Evolutionary conservation across 768 basidiomycete species (phyloP).

Genomic region (Lentinula lateritia): DNA sequence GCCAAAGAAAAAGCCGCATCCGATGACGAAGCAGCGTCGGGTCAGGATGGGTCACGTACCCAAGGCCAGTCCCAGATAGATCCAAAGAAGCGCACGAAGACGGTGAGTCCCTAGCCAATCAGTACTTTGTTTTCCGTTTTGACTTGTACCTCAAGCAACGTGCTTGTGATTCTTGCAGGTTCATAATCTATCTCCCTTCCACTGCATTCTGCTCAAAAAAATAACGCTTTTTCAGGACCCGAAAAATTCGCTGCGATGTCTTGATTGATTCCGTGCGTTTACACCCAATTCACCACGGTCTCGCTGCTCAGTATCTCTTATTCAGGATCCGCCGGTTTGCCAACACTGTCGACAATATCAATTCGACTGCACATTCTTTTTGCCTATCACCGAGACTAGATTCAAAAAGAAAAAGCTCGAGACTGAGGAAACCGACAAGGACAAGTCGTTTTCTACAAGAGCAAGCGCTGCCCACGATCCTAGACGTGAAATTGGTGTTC

Average conservation of each 20-base stretch:
- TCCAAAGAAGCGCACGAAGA: slow-evolving; percentile 86
- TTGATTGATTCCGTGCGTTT: slow-evolving; percentile 47
- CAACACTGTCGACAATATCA: slow-evolving; percentile 94
- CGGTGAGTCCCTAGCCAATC: slow-evolving; percentile 33
- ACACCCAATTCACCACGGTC: neutral
- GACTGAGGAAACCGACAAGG: slow-evolving; percentile 44
- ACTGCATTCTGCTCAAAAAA: neutral
- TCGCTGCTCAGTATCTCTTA: slow-evolving; percentile 11
- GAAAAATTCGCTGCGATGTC: slow-evolving; percentile 94
- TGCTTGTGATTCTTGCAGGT: slow-evolving; percentile 79
- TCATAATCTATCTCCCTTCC: neutral
- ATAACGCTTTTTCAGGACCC: slow-evolving; percentile 39
- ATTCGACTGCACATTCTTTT: slow-evolving; percentile 95
- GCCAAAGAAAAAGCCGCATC: slow-evolving; percentile 42
- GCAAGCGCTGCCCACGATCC: slow-evolving; percentile 33
- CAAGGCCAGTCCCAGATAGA: slow-evolving; percentile 41
- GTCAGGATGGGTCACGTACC: slow-evolving; percentile 27
- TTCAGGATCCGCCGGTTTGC: slow-evolving; percentile 66
- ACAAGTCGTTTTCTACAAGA: slow-evolving; percentile 29
- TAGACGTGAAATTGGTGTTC: slow-evolving; percentile 57
- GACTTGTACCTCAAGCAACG: slow-evolving; percentile 38
- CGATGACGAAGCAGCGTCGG: slow-evolving; percentile 58
- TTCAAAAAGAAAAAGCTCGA: slow-evolving; percentile 95
- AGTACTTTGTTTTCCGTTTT: slow-evolving; percentile 7
- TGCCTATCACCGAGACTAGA: slow-evolving; percentile 96